Evolutionary conservation across 192 early-diverging fungal genomes (phyloP), one percentile per base, ranked within the genome.

Genomic region (Entomortierella parvispora): DNA sequence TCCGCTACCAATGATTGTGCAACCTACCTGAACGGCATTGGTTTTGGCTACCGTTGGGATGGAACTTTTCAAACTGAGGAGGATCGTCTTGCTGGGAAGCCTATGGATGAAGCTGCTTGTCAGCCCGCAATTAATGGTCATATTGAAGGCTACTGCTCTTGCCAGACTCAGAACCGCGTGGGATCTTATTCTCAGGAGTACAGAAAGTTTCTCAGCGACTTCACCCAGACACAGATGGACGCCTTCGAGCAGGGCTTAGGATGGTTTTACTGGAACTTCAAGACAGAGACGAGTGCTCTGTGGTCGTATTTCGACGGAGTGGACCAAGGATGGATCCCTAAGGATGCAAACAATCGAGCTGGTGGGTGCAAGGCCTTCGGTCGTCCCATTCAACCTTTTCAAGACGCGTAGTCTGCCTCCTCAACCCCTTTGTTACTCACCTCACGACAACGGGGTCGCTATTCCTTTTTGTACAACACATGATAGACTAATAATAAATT

Each of bases 201-300:
- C 23, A 31, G 72, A 0, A 48, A 82, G 22, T 86, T 86, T 48
- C 54, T 89, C 58, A 58, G 55, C 9, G 77, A 64, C 22, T 91
- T 90, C 65, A 84, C 85, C 6, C 80, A 86, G 62, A 82, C 86
- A 0, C 92, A 93, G 57, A 78, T 91, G 82, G 86, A 90, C 77
- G 82, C 92, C 2, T 93, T 90, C 66, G 90, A 91, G 58, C 78
- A 82, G n/a, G 68, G 84, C 1, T 33, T 83, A 10, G 91, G 91
- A 0, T 93, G 91, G 91, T 90, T 90, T 62, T 91, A 86, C 45
- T 93, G 91, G 91, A 91, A 89, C 68, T 93, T 90, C 62, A 89
- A 88, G 50, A 89, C 91, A 0, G 90, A 93, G 50, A 68, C 83
- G 12, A 77, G 68, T 58, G 60, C 60, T 2, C 61, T 77, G 26